phyloP scores from a whole-genome alignment of 192 early-diverging fungal genomes.

The Coemansia sp. region DNA sequence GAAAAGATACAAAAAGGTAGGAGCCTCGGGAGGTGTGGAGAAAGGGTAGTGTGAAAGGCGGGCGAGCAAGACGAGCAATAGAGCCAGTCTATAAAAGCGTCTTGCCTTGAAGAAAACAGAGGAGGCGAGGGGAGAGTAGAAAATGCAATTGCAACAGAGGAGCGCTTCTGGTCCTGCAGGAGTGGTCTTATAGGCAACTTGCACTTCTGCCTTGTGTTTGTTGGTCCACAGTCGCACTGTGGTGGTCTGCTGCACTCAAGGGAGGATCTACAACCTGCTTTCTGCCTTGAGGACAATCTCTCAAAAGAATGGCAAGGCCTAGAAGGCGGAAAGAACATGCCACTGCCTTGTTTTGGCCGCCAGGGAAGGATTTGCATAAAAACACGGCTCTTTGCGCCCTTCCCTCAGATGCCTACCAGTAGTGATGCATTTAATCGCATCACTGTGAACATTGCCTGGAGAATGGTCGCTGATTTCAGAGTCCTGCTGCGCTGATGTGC shows the following conservation, averaged over 20 bases:
- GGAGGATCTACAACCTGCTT: constrained; percentile 5
- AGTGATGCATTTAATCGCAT: neutral
- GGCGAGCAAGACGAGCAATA: constrained; percentile 1
- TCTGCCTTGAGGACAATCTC: constrained; percentile 1
- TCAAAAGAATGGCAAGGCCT: neutral
- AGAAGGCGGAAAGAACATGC: constrained; percentile 1
- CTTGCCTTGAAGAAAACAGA: neutral
- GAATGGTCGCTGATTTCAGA: constrained; percentile 1
- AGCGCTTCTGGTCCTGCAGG: neutral
- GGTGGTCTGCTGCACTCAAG: neutral
- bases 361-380: neutral
- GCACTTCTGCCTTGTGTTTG: neutral
- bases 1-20: neutral
- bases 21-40: neutral
- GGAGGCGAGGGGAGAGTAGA: neutral
- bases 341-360: neutral
- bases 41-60: neutral
- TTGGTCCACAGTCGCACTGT: constrained; percentile 2
- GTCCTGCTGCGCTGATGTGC: neutral
- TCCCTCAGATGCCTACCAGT: neutral
- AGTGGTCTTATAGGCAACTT: constrained; percentile 2
- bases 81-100: constrained; percentile 6
- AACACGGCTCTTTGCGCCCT: neutral
- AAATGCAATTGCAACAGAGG: neutral
- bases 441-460: neutral